These are phyloP conservation scores for Fusarium napiforme DNA, from an alignment of 2,329 filamentous ascomycete species.

Conservation along the genomic window DNA sequence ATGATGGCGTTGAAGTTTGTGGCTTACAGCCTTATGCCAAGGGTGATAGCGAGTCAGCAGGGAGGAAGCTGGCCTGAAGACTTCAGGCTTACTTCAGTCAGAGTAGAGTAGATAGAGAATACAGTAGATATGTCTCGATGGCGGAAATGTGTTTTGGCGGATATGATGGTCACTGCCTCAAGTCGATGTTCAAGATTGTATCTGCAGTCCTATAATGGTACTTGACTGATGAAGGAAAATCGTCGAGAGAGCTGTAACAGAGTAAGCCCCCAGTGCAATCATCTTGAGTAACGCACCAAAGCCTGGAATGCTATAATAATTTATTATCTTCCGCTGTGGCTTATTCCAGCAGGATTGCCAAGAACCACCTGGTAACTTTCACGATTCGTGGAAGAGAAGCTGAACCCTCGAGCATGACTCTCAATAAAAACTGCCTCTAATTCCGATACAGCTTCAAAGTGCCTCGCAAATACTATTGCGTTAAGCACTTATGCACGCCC, in stretches of 20 bases:
- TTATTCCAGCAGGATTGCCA: too few relatives aligned
- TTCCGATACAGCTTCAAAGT: accelerated
- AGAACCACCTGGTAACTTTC: accelerated
- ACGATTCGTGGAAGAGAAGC: neutral
- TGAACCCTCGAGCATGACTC: neutral
- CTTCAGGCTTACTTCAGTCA: accelerated
- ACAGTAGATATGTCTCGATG: neutral
- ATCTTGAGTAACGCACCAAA: too few relatives aligned
- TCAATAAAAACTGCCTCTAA: accelerated
- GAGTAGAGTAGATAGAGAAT: too few relatives aligned
- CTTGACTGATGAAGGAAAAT: neutral
- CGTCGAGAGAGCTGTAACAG: neutral
- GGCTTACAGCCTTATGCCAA: neutral
- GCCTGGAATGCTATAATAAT: neutral
- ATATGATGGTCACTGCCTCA: neutral
- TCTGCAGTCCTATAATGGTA: neutral
- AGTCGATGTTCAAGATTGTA: neutral
- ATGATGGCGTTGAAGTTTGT: accelerated
- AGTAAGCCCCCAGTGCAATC: accelerated
- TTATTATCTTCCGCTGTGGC: too few relatives aligned
- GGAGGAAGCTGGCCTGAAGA: too few relatives aligned
- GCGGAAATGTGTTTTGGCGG: too few relatives aligned
- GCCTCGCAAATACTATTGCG: accelerated
- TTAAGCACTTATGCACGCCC: neutral
- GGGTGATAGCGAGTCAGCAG: neutral